Base-by-base conservation (phyloP, 2,329 filamentous ascomycete genomes). In the Talaromyces sp. region DNA sequence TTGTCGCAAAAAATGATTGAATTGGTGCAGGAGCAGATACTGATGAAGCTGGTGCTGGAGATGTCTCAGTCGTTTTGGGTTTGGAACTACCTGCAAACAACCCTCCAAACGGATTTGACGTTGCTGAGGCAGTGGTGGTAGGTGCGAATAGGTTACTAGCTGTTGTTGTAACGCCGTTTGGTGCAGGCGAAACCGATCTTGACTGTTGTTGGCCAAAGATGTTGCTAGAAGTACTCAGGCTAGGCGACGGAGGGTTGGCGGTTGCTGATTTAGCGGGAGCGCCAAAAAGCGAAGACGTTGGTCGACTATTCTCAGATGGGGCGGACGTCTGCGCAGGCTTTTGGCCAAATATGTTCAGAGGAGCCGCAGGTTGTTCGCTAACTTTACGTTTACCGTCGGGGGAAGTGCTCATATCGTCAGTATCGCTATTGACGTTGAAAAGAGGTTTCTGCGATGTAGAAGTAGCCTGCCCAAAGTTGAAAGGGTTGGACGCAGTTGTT, bases 361-460 rank as follows among this genome's bases (percentile, higher is more conserved):
- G 37, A 15, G 50, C 37, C 31, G 64, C 47, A n/a, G 25, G 11
- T 52, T 62, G 64, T 39, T 50, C 64, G 27, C 50, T 62, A 22
- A 54, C 19, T 47, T 66, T 66, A 17, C 35, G 52, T 43, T 66
- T 66, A 45, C 50, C 64, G 39, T 66, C 64, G 17, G 64, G 64
- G 19, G 64, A 66, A 62, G 60, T 66, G 49, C 59, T 66, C 64
- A 66, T 66, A 11, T 59, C 64, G 11, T 66, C 64, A 45, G 60
- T n/a, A 27, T 62, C 60, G 19, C 37, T 66, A 11, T n/a, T 45
- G 15, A 60, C 31, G 4, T 61, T 56, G 10, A 62, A 62, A 43
- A 62, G 52, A 52, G 64, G 58, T 37, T 66, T 66, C 19, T 61
- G 49, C 1, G 45, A 22, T 1, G 58, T 43, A 22, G 59, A 25